These are phyloP conservation scores for Hamiltosporidium magnivora DNA, from an alignment of 371 early-diverging fungal genomes.

Conservation along the genomic window DNA sequence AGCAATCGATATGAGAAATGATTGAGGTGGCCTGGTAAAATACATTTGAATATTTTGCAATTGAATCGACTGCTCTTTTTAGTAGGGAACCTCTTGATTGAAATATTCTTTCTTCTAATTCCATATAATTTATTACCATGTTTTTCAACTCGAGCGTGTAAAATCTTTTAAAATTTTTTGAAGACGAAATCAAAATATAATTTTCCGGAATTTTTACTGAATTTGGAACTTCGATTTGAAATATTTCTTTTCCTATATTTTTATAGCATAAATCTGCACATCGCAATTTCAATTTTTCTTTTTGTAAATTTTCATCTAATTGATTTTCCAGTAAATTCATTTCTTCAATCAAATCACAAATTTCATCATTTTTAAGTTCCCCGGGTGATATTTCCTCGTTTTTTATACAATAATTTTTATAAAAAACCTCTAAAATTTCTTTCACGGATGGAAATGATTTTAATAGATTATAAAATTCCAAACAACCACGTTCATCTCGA, in stretches of 20 bases:
- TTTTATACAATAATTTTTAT: constrained; percentile 2
- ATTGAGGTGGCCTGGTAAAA: constrained; percentile 63
- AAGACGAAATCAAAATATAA: constrained; percentile 63
- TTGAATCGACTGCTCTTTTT: constrained; percentile 17
- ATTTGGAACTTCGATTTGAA: constrained; percentile 74
- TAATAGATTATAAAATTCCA: no score
- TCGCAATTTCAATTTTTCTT: constrained; percentile 60
- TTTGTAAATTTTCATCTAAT: constrained; percentile 61
- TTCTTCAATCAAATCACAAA: constrained; percentile 60
- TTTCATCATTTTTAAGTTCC: constrained; percentile 64
- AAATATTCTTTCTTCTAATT: constrained; percentile 66
- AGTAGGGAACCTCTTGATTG: constrained; percentile 27
- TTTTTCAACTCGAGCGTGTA: constrained; percentile 63
- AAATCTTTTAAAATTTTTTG: constrained; percentile 68
- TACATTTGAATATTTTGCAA: constrained; percentile 12
- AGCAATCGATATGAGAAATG: constrained; percentile 75
- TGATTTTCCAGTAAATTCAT: constrained; percentile 59
- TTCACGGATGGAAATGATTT: no score
- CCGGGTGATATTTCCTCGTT: constrained; percentile 61
- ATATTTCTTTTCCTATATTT: constrained; percentile 80
- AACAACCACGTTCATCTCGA: no score
- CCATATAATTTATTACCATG: constrained; percentile 64
- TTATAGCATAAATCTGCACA: constrained; percentile 60
- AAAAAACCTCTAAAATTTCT: constrained; percentile 1
- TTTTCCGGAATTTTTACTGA: constrained; percentile 62